These are phyloP conservation scores for Phialophora chinensis DNA, from an alignment of 2,329 filamentous ascomycete genomes.

Conservation along the genomic window DNA sequence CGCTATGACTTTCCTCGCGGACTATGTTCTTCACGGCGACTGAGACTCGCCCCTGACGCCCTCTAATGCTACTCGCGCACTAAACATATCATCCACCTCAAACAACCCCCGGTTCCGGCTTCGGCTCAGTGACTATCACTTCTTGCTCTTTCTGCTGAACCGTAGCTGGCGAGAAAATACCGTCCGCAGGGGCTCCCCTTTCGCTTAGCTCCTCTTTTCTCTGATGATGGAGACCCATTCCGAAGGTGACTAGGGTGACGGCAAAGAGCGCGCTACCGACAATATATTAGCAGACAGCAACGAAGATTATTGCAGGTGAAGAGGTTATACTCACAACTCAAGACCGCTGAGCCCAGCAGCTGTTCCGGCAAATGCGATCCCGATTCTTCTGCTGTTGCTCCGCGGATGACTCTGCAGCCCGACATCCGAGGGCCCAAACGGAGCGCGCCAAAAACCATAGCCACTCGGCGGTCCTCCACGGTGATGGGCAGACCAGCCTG, in stretches of 20 bases:
- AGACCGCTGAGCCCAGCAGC: conserved; percentile 34
- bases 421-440: conserved; percentile 25
- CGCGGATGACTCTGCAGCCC: conserved; percentile 23
- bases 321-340: conserved; percentile 32
- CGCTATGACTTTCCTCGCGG: background rate
- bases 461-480: conserved; percentile 19
- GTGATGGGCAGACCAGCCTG: conserved; percentile 31
- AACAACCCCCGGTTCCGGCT: conserved; percentile 15
- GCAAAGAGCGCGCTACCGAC: conserved; percentile 31
- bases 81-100: background rate
- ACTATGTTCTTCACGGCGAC: background rate
- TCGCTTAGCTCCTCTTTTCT: conserved; percentile 8
- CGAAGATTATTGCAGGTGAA: background rate
- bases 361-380: conserved; percentile 34
- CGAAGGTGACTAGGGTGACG: conserved; percentile 33
- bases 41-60: background rate
- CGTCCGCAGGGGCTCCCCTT: background rate
- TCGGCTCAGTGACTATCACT: background rate
- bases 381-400: conserved; percentile 27
- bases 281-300: conserved; percentile 4
- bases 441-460: conserved; percentile 32
- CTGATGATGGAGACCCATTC: conserved; percentile 32
- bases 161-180: background rate
- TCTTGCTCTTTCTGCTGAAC: conserved; percentile 9
- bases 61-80: background rate